phyloP scores from a whole-genome alignment of 352 stramenopile genomes.

The Globisporangium lucens region DNA sequence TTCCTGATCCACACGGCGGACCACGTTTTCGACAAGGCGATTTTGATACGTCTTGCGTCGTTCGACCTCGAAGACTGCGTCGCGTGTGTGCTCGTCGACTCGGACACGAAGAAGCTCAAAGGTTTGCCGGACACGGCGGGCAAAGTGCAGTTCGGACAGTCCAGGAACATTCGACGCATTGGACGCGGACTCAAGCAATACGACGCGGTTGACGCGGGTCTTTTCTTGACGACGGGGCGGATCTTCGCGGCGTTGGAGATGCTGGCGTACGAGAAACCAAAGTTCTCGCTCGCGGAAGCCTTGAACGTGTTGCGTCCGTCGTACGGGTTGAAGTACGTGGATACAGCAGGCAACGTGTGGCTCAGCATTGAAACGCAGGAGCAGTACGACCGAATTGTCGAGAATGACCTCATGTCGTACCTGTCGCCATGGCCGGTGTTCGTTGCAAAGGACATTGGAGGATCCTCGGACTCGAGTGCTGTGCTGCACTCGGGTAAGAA shows the following conservation, averaged over 20 bases:
- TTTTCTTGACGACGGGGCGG: slow-evolving; percentile 66
- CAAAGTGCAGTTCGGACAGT: slow-evolving; percentile 58
- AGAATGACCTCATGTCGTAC: slow-evolving; percentile 50
- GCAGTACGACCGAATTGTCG: slow-evolving; percentile 56
- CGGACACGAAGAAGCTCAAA: slow-evolving; percentile 53
- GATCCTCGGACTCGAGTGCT: slow-evolving; percentile 12
- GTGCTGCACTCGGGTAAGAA: slow-evolving; percentile 47
- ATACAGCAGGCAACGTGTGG: slow-evolving; percentile 61
- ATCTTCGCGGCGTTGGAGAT: slow-evolving; percentile 83
- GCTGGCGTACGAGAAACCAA: slow-evolving; percentile 79
- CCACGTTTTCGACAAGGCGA: slow-evolving; percentile 79
- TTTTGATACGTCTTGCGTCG: slow-evolving; percentile 61
- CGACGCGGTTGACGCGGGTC: slow-evolving; percentile 72
- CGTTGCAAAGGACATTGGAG: slow-evolving; percentile 56
- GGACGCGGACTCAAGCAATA: slow-evolving; percentile 66
- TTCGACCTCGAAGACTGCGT: slow-evolving; percentile 74
- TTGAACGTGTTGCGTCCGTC: slow-evolving; percentile 75
- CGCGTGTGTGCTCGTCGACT: slow-evolving; percentile 73
- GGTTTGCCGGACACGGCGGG: slow-evolving; percentile 62
- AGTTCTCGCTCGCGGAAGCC: slow-evolving; percentile 83
- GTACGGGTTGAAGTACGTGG: slow-evolving; percentile 72
- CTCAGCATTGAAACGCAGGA: slow-evolving; percentile 79
- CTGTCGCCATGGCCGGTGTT: slow-evolving; percentile 78
- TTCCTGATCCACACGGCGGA: slow-evolving; percentile 86
- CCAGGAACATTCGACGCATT: slow-evolving; percentile 59